A percentile compares a stretch with the other conserved stretches of the same genome.
These are phyloP conservation scores for Teratosphaeria gauchensis DNA, from an alignment of 2,329 filamentous ascomycete genomes.

Conservation along the genomic window DNA sequence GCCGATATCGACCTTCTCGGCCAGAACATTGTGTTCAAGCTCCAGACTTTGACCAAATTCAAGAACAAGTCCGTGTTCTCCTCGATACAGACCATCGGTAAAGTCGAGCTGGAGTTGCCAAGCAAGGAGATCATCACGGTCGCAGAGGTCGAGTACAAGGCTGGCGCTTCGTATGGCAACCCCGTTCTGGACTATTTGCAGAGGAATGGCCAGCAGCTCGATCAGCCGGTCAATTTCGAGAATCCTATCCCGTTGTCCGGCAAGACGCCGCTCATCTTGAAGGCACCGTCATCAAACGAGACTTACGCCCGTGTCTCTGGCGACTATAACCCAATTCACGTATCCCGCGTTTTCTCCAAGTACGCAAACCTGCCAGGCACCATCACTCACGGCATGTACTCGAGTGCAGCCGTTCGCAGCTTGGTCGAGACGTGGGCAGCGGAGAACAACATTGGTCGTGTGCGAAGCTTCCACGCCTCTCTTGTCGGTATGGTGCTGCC, in stretches of 20 bases:
- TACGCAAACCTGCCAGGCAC: slow-evolving; percentile 94
- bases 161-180: slow-evolving; percentile 85
- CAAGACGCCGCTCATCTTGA: slow-evolving; percentile 77
- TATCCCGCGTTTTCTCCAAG: slow-evolving; percentile 89
- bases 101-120: slow-evolving; percentile 86
- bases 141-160: slow-evolving; percentile 92
- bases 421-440: slow-evolving; percentile 98
- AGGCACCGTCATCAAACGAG: slow-evolving; percentile 92
- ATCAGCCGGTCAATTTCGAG: slow-evolving; percentile 94
- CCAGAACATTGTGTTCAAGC: slow-evolving; percentile 90
- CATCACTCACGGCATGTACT: slow-evolving; percentile 99
- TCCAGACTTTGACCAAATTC: slow-evolving; percentile 83
- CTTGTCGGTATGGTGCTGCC: slow-evolving; percentile 98
- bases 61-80: slow-evolving; percentile 92
- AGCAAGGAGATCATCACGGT: slow-evolving; percentile 97
- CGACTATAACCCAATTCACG: slow-evolving; percentile 98
- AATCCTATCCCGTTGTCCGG: slow-evolving; percentile 93
- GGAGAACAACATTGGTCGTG: slow-evolving; percentile 95
- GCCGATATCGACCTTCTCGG: slow-evolving; percentile 78
- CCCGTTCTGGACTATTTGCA: slow-evolving; percentile 93
- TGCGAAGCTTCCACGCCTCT: slow-evolving; percentile 92
- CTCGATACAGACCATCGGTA: slow-evolving; percentile 80
- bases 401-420: slow-evolving; percentile 88
- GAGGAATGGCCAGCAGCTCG: slow-evolving; percentile 81
- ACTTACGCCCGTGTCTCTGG: slow-evolving; percentile 95